These are phyloP conservation scores for Penicillium oxalicum DNA, from an alignment of 2,329 filamentous ascomycete genomes.

Conservation along the genomic window DNA sequence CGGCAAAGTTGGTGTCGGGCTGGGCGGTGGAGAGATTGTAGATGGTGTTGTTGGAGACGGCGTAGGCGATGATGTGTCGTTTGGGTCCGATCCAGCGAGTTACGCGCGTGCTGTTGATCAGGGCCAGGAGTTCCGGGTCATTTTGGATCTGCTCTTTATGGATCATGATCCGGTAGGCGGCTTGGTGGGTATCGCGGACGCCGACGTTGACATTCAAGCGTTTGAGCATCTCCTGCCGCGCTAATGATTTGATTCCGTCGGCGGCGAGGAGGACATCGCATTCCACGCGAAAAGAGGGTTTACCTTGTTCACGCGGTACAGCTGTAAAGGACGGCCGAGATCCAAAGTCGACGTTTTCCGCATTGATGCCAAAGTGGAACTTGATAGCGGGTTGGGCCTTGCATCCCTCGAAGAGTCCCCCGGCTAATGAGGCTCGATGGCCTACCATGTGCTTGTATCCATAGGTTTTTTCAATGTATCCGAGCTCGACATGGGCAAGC, in stretches of 20 bases:
- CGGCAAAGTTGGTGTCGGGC: slow-evolving; percentile 55
- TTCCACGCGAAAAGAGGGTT: slow-evolving; percentile 44
- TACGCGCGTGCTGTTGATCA: slow-evolving; percentile 54
- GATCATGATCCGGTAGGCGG: slow-evolving; percentile 52
- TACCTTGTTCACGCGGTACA: slow-evolving; percentile 48
- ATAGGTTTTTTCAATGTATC: slow-evolving; percentile 62
- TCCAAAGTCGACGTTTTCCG: slow-evolving; percentile 52
- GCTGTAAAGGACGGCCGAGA: slow-evolving; percentile 57
- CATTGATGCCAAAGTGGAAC: slow-evolving; percentile 60
- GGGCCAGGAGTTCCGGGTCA: slow-evolving; percentile 48
- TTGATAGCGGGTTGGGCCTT: slow-evolving; percentile 55
- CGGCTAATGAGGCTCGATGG: slow-evolving; percentile 66
- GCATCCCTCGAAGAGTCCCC: slow-evolving; percentile 65
- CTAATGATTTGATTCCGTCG: slow-evolving; percentile 50
- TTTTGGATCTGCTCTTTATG: slow-evolving; percentile 41
- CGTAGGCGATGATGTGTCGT: slow-evolving; percentile 63
- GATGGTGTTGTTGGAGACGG: slow-evolving; percentile 56
- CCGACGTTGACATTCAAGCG: slow-evolving; percentile 34
- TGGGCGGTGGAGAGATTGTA: slow-evolving; percentile 63
- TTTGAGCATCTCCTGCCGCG: slow-evolving; percentile 40
- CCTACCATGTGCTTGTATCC: slow-evolving; percentile 74
- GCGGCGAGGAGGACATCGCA: slow-evolving; percentile 49
- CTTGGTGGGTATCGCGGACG: slow-evolving; percentile 47
- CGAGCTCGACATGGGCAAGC: slow-evolving; percentile 64
- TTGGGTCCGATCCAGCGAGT: slow-evolving; percentile 62